phyloP scores from a whole-genome alignment of 768 basidiomycete species.

The Suillus spraguei region DNA sequence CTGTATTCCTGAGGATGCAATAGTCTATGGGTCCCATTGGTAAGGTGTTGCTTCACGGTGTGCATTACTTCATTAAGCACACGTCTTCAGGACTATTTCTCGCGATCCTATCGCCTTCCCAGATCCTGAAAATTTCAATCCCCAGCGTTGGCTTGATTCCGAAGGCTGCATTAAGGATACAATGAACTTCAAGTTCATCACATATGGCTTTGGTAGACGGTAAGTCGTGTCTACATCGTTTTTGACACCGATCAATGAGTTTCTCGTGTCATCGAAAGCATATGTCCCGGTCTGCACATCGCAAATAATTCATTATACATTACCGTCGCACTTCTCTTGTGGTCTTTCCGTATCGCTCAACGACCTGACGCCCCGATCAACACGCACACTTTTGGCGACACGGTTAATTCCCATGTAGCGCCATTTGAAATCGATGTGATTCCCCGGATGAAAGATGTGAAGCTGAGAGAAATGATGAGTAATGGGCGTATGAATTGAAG shows the following conservation, averaged over 20 bases:
- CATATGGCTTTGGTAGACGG: conserved; percentile 1
- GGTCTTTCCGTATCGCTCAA: conserved; percentile 56
- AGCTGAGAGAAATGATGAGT: background rate
- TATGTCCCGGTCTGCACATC: conserved; percentile 31
- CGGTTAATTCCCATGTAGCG: conserved; percentile 55
- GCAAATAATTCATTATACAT: conserved; percentile 53
- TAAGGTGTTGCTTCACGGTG: background rate
- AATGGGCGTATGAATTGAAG: background rate
- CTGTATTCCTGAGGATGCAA: background rate
- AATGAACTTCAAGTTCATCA: background rate
- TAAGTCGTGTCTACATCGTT: background rate
- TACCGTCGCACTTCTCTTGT: conserved; percentile 58
- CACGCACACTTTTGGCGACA: conserved; percentile 57
- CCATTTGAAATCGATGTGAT: background rate
- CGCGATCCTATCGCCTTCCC: background rate
- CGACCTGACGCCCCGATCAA: conserved; percentile 56
- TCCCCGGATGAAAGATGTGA: background rate
- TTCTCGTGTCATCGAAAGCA: background rate
- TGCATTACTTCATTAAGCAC: background rate
- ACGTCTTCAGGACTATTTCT: background rate
- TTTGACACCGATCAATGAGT: background rate
- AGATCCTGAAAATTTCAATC: background rate
- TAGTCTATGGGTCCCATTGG: background rate
- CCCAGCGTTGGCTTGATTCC: background rate
- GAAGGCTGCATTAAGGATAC: background rate